Evolutionary conservation across 192 early-diverging fungal genomes (phyloP), one percentile per base, ranked within the genome.

Genomic region (Umbelopsis isabellina): DNA sequence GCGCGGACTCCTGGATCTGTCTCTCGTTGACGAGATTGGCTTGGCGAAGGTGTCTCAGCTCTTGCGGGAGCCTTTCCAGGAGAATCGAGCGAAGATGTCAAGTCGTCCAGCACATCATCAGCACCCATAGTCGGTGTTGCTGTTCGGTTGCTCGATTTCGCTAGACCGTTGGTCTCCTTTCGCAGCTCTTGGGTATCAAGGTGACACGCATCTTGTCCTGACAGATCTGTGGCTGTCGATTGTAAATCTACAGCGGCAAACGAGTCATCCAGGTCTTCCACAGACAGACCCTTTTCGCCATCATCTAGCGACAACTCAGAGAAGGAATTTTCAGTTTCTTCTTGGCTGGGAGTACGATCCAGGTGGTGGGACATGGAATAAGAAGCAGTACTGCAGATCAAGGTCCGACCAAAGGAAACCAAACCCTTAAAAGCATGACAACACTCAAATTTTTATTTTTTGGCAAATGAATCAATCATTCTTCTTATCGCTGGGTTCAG

Each of bases 21-120:
- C n/a, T 35, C 23, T 13, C 13, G 25, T n/a, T 55, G 49, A 12
- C 23, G 68, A 37, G 44, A 66, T 66, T 73, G n/a, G 49, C 35
- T 22, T 22, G 37, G 50, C 21, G 35, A 25, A 1, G 49, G 16
- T 45, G 35, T 21, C 4, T 20, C 45, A 44, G 4, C 50, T 16
- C 35, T 49, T 55, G 49, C n/a, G n/a, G 68, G 49, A 7, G 68
- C 22, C 15, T 52, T 18, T 33, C 16, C 55, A 11, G 55, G 55
- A 2, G 55, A 61, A 61, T 61, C 55, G 16, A 61, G 27, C 6
- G 50, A 11, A 1, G 46, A 68, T 7, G 72, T 55, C 16, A 76
- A 46, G 46, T 76, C 75, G 47, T 76, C 70, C 48, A 76, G n/a
- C 25, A 76, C 65, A 18, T 61, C 55, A 68, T 76, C 70, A 16